Base-by-base conservation (phyloP, 257 asterid species). In the Nicotiana sylvestris region DNA sequence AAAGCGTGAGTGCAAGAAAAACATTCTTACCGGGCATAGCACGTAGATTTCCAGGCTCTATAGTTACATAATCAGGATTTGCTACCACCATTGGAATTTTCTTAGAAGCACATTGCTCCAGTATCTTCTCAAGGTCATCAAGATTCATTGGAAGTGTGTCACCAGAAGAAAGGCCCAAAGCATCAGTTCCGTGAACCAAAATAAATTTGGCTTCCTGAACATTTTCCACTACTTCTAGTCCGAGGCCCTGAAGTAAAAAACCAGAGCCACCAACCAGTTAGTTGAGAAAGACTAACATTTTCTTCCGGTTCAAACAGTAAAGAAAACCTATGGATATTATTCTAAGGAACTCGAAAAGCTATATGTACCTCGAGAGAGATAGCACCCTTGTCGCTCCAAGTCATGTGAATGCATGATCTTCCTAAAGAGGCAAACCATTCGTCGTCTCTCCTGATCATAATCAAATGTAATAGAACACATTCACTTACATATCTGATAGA, bases 141-240 rank as follows among this genome's bases (percentile, higher is more conserved):
- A 92, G 90, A 74, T 84, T 78, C 92, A 79, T 89, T 80, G 93
- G 90, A 25, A 87, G 82, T 77, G 97, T 89, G 82, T 88, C 91
- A 79, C 99, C 97, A 82, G 93, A 90, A 79, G 97, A 85, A 85
- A 82, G 93, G 77, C 99, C 98, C 85, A 95, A 77, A 68, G 98
- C 99, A 90, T 95, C 99, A 67, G 97, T 93, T 58, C 99, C 99
- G 82, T 95, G 99, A 65, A 93, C 99, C 84, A 95, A 85, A 85
- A 93, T 66, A 88, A 95, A 95, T 29, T 91, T 91, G 78, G 99
- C 98, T 67, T 92, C 93, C 83, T 92, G 89, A 53, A 89, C 94
- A 76, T 87, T 85, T 81, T 91, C 94, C 84, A 93, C 97, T 11
- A 95, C 95, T 87, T 87, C 94, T 86, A 95, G 91, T 30, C 93